Percentiles rank a stretch among this genome's conserved stretches.
phyloP scores from a whole-genome alignment of 768 basidiomycete species.

The Crepidotus variabilis region DNA sequence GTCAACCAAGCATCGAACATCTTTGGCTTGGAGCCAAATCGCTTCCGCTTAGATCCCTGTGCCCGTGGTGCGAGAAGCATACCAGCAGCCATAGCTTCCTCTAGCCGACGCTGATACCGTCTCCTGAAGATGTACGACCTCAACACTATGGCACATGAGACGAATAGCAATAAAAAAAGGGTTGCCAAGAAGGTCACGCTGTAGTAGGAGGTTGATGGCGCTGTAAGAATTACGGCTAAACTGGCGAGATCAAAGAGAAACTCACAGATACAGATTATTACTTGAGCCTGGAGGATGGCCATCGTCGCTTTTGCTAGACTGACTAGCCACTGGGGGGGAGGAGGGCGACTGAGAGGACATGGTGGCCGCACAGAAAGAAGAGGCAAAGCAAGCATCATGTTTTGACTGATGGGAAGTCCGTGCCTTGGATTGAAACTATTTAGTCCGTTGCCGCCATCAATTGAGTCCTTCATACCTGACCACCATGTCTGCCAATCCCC shows the following conservation, averaged over 20 bases:
- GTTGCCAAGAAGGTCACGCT: conserved; percentile 75
- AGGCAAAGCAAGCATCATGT: conserved; percentile 14
- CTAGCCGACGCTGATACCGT: conserved; percentile 49
- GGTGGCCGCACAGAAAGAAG: background rate
- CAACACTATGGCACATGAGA: conserved; percentile 61
- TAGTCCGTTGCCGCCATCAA: conserved; percentile 2
- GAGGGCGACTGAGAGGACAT: conserved; percentile 16
- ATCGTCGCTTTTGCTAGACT: background rate
- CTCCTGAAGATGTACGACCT: conserved; percentile 61
- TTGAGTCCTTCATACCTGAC: conserved; percentile 10
- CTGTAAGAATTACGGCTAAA: background rate
- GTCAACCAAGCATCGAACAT: conserved; percentile 44
- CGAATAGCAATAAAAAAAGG: conserved; percentile 59
- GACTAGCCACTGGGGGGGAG: conserved; percentile 5
- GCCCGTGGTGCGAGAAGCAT: conserved; percentile 37
- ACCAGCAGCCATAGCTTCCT: conserved; percentile 51
- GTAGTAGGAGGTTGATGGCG: conserved; percentile 9
- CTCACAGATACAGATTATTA: conserved; percentile 43
- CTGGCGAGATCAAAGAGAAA: conserved; percentile 1
- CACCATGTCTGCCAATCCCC: conserved; percentile 31
- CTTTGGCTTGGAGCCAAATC: conserved; percentile 46
- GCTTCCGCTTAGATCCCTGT: conserved; percentile 34
- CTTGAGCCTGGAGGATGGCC: background rate
- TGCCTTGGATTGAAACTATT: background rate
- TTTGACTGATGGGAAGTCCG: conserved; percentile 8